Percentiles rank a stretch among this genome's conserved stretches.
Evolutionary conservation across 2,329 filamentous ascomycete species (phyloP).

Genomic region (Pseudogymnoascus sp.): DNA sequence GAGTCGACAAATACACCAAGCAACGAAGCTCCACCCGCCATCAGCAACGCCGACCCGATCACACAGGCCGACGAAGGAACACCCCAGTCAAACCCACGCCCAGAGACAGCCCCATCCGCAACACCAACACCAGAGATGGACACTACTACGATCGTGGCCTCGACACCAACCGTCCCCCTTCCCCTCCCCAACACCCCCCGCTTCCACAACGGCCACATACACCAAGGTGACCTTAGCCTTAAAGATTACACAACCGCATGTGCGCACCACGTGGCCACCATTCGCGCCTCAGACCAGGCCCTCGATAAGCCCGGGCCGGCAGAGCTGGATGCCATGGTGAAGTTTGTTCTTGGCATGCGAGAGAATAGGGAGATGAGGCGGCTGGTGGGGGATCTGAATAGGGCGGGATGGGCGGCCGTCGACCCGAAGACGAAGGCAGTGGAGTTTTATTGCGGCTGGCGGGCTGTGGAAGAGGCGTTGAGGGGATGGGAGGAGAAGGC

Average conservation of each 20-base stretch:
- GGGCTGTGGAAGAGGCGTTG: not conserved
- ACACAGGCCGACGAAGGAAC: not conserved
- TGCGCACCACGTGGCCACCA: not conserved
- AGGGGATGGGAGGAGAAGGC: not conserved
- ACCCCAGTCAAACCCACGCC: not conserved
- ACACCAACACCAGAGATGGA: not conserved
- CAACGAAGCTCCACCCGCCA: not conserved
- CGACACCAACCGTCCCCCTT: not conserved
- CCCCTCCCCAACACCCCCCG: not conserved
- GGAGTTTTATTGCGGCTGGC: not conserved
- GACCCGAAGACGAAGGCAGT: not conserved
- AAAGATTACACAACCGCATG: not conserved
- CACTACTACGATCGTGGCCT: not conserved
- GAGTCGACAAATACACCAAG: not conserved
- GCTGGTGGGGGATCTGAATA: not conserved
- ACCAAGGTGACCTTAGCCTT: not conserved
- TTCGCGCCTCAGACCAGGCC: not conserved
- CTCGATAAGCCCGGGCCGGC: no score
- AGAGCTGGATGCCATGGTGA: not conserved
- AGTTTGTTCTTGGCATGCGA: not conserved
- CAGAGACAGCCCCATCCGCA: not conserved
- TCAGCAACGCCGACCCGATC: not conserved
- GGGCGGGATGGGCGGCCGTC: not conserved
- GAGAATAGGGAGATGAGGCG: not conserved
- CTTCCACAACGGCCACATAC: not conserved